These are phyloP conservation scores for Daldinia decipiens DNA, from an alignment of 495 filamentous ascomycete species.

Conservation along the genomic window DNA sequence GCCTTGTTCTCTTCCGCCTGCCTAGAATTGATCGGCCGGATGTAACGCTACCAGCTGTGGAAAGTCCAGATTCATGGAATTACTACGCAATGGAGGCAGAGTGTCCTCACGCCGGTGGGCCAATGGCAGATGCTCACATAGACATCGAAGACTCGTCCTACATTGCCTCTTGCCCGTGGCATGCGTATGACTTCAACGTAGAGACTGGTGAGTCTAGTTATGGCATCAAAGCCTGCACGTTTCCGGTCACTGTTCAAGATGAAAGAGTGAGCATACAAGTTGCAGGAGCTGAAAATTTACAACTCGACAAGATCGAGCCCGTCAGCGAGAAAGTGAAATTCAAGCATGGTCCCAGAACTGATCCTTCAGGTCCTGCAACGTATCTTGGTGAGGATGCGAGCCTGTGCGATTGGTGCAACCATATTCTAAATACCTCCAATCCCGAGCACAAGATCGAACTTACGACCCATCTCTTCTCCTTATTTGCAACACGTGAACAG, in stretches of 20 bases:
- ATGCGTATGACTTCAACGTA: conserved; percentile 67
- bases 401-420: conserved; percentile 63
- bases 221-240: conserved; percentile 64
- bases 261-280: conserved; percentile 53
- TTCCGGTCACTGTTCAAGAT: conserved; percentile 56
- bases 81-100: conserved; percentile 66
- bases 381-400: conserved; percentile 60
- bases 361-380: conserved; percentile 27
- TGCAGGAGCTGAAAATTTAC: conserved; percentile 44
- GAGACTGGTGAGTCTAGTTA: conserved; percentile 66
- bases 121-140: conserved; percentile 61
- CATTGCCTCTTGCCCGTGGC: conserved; percentile 65
- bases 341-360: conserved; percentile 51
- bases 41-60: conserved; percentile 49
- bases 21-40: conserved; percentile 54
- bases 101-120: conserved; percentile 63
- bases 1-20: conserved; percentile 62
- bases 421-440: conserved; percentile 61
- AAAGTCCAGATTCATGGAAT: conserved; percentile 55
- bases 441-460: conserved; percentile 65
- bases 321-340: conserved; percentile 63
- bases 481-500: conserved; percentile 55
- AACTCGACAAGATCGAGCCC: conserved; percentile 53
- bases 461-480: conserved; percentile 58
- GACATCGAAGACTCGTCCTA: conserved; percentile 66